phyloP scores from a whole-genome alignment of 108 stramenopile species.

The Skeletonema grethae region DNA sequence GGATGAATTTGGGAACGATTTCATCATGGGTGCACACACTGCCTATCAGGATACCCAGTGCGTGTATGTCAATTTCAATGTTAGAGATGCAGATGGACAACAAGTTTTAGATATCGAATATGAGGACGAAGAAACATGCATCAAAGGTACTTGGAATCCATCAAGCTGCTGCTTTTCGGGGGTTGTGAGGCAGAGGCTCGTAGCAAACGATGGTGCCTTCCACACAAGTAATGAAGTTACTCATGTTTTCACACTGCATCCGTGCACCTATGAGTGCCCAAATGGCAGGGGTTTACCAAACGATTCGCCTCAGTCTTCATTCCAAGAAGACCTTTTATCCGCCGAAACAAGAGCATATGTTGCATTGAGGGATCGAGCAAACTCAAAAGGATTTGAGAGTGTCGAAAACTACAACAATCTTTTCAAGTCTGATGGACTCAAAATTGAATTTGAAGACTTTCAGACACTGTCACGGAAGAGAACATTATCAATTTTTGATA shows the following conservation, averaged over 20 bases:
- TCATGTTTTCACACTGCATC: conserved; percentile 43
- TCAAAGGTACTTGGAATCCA: conserved; percentile 27
- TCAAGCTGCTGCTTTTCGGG: conserved; percentile 19
- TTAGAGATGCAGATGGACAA: not conserved
- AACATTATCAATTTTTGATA: not conserved
- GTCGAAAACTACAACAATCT: not conserved
- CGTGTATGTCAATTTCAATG: conserved; percentile 8
- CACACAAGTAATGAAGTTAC: conserved; percentile 27
- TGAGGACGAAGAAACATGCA: conserved; percentile 39
- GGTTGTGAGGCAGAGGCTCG: conserved; percentile 23
- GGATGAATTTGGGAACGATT: conserved; percentile 31
- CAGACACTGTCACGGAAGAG: not conserved
- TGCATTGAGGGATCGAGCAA: not conserved
- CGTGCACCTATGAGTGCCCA: conserved; percentile 14
- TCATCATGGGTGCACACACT: conserved; percentile 19
- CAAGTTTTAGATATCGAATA: conserved; percentile 21
- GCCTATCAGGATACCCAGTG: conserved; percentile 41
- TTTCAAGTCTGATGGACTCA: not conserved
- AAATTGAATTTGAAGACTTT: not conserved
- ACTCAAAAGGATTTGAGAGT: not conserved
- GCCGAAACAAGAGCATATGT: conserved; percentile 12
- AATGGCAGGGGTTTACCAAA: not conserved
- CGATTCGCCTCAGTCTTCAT: not conserved
- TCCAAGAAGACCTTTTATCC: conserved; percentile 5
- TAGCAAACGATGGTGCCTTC: conserved; percentile 31